Evolutionary conservation across 2,329 filamentous ascomycete species (phyloP).

Genomic region (Aspergillus hiratsukae): DNA sequence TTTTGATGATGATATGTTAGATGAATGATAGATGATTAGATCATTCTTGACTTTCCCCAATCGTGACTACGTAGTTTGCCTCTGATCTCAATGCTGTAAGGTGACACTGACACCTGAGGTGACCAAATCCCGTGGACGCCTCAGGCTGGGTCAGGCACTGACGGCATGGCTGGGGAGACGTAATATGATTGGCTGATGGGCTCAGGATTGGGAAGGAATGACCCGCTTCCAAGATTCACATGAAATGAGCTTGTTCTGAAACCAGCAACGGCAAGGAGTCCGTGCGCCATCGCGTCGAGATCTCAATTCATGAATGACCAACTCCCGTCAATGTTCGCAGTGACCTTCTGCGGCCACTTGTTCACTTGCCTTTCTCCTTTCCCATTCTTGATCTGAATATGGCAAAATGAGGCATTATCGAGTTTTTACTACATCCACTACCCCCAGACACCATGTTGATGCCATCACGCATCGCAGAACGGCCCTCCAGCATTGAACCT

Average conservation of each 20-base stretch:
- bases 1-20: not conserved
- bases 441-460: slow-evolving; percentile 5
- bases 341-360: not conserved
- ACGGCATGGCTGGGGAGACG: not conserved
- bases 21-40: not conserved
- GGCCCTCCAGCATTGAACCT: not conserved
- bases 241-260: not conserved
- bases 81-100: too few species aligned
- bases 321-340: not conserved
- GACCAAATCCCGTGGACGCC: not conserved
- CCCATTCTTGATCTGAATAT: not conserved
- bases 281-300: not conserved
- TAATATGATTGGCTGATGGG: not conserved
- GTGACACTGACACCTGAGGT: not conserved
- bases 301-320: not conserved
- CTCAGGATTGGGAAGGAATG: not conserved
- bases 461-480: not conserved
- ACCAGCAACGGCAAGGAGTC: not conserved
- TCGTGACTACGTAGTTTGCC: too few species aligned
- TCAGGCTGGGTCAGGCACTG: not conserved
- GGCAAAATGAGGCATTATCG: not conserved
- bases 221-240: not conserved
- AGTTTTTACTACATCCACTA: not conserved
- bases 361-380: not conserved
- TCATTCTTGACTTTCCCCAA: not conserved